Base-by-base conservation (phyloP, 192 early-diverging fungal genomes). In the Backusella tarrabulga region DNA sequence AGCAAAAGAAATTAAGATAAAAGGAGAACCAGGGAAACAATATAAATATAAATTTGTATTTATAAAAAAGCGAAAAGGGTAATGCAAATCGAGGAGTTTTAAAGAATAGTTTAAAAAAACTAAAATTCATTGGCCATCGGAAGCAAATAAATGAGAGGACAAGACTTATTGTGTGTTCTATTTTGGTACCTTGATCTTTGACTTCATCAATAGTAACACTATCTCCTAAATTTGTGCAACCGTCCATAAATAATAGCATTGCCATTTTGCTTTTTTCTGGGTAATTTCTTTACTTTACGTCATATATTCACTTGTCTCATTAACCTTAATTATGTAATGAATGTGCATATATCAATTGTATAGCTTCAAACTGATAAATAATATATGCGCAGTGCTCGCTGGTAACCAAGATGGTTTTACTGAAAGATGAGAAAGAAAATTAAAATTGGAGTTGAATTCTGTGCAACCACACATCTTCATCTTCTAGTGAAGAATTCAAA, bases 41-140 rank as follows among this genome's bases (percentile, higher is more conserved):
- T 40, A 40, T 36, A 70, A 70, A 70, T 70, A 70, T 70, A 70
- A 70, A 40, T 40, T 41, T 70, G 35, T 36, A 40, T 69, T 70
- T 70, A 41, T 70, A 70, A 70, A 70, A 70, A 63, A 63, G 23
- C 21, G 26, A 63, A 63, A 63, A 63, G 56, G 56, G 56, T 63
- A 63, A 63, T 63, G 56, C 23, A 63, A 63, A 63, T 63, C 56
- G 56, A 63, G 56, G 56, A 63, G 56, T 63, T 63, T 63, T 26
- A 63, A 63, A 63, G 56, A 63, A 63, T 63, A 63, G 56, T 63
- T 29, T 29, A 63, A 63, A 63, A 63, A 29, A 26, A 63, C 21
- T 29, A 26, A 63, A 63, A 63, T 63, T 63, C 26, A 63, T 63
- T 63, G 56, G 56, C 56, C 12, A 29, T 63, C 56, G 56, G 56